phyloP scores from a whole-genome alignment of 2,329 filamentous ascomycete species.

The Trichoderma sp. region DNA sequence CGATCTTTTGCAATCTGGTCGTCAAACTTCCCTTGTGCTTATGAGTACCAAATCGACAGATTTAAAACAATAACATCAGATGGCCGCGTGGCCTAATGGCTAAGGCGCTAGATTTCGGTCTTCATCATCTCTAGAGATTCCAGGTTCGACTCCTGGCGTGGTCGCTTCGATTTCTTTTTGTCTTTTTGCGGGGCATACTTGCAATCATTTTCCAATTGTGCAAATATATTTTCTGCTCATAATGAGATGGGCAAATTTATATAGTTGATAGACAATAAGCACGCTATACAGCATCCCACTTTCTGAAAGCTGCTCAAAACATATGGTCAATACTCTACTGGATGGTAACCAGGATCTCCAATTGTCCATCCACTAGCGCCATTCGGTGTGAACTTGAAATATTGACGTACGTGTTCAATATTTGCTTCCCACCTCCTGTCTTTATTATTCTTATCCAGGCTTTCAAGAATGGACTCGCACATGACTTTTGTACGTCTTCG shows the following conservation, averaged over 20 bases:
- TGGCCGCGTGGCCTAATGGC: constrained; percentile 42
- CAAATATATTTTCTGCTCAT: too few relatives aligned
- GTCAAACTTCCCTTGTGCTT: accelerated
- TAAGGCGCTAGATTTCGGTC: constrained; percentile 43
- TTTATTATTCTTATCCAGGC: background rate
- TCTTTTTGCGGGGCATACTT: background rate
- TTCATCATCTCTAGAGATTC: constrained; percentile 38
- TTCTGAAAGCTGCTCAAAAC: too few relatives aligned
- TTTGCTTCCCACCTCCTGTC: background rate
- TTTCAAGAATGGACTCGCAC: constrained; percentile 20
- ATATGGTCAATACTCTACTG: background rate
- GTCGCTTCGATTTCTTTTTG: constrained; percentile 30
- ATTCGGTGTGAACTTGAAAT: constrained; percentile 6
- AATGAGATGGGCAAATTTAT: too few relatives aligned
- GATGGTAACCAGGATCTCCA: background rate
- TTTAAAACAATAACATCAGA: background rate
- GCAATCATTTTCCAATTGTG: background rate
- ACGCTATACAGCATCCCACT: too few relatives aligned
- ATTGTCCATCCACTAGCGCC: background rate
- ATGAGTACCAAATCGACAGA: background rate
- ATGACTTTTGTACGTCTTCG: constrained; percentile 12
- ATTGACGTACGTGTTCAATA: constrained; percentile 1
- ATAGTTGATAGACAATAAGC: too few relatives aligned
- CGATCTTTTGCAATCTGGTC: background rate
- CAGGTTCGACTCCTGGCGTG: constrained; percentile 43